These are phyloP conservation scores for Globisporangium iwayamae DNA, from an alignment of 352 stramenopile species.

Conservation along the genomic window DNA sequence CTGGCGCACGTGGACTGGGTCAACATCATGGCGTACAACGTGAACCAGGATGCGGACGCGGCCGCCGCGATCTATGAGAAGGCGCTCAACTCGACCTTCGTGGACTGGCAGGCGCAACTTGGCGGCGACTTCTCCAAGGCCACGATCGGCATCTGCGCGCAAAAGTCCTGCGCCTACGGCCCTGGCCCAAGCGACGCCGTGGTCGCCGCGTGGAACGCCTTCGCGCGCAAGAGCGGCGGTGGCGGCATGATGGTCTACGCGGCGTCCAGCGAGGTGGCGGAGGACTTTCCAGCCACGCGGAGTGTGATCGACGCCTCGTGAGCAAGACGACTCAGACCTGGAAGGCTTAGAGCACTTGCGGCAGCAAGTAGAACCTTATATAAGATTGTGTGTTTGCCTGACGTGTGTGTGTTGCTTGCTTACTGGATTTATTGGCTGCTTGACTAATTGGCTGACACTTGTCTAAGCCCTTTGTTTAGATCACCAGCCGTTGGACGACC, in stretches of 20 bases:
- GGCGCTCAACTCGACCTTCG: slow-evolving; percentile 54
- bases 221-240: slow-evolving; percentile 27
- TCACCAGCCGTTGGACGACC: slow-evolving; percentile 13
- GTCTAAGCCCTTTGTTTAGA: not conserved
- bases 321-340: not conserved
- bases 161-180: slow-evolving; percentile 53
- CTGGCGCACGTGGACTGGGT: slow-evolving; percentile 67
- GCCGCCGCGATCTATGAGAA: slow-evolving; percentile 51
- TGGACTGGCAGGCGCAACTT: slow-evolving; percentile 42
- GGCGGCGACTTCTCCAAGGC: slow-evolving; percentile 41
- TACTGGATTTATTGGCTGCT: not conserved
- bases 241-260: slow-evolving; percentile 80
- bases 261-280: slow-evolving; percentile 44
- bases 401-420: not conserved
- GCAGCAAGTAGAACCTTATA: slow-evolving; percentile 1
- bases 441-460: not conserved
- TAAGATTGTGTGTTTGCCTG: not conserved
- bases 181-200: slow-evolving; percentile 52
- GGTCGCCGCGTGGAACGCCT: slow-evolving; percentile 48
- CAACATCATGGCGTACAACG: slow-evolving; percentile 86
- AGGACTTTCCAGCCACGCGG: slow-evolving; percentile 47
- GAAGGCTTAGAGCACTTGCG: not conserved
- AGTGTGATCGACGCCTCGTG: slow-evolving; percentile 30
- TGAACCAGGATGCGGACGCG: slow-evolving; percentile 34
- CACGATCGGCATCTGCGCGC: slow-evolving; percentile 56